phyloP scores from a whole-genome alignment of 2,329 filamentous ascomycete species.

The Aureobasidium sp. region DNA sequence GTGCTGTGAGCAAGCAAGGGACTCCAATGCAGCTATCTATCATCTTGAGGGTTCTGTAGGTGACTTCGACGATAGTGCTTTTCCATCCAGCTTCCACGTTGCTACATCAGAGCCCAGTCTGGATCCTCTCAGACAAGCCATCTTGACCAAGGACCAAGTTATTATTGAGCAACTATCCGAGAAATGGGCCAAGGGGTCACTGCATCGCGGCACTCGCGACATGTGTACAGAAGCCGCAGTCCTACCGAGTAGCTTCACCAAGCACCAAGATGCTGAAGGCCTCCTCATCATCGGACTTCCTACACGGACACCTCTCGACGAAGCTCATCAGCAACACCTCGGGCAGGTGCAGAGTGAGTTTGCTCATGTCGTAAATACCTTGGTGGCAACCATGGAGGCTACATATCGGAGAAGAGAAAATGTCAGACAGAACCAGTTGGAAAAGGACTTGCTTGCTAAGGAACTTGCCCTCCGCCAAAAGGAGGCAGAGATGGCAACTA shows the following conservation, averaged over 20 bases:
- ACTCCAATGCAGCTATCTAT: neutral
- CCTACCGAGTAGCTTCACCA: neutral
- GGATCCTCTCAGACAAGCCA: neutral
- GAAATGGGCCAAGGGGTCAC: neutral
- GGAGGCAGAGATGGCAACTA: conserved; percentile 14
- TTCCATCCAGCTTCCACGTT: neutral
- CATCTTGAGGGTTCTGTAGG: neutral
- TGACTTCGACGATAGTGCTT: neutral
- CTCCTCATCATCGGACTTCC: conserved; percentile 14
- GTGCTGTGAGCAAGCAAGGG: neutral
- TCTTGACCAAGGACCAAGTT: neutral
- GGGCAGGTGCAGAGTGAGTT: conserved; percentile 12
- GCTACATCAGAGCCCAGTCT: neutral
- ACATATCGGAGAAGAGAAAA: neutral
- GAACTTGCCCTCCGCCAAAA: neutral
- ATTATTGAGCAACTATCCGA: neutral
- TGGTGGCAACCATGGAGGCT: neutral
- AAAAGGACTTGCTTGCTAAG: conserved; percentile 4
- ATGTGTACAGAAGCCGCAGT: neutral
- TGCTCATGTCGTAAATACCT: conserved; percentile 12
- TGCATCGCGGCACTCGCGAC: neutral
- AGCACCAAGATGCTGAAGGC: neutral
- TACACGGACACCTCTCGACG: conserved; percentile 3
- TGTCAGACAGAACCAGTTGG: neutral
- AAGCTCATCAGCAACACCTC: conserved; percentile 7